Evolutionary conservation across 306 rosid genomes (phyloP), one percentile per base, ranked within the genome.

Genomic region (Vigna radiata): DNA sequence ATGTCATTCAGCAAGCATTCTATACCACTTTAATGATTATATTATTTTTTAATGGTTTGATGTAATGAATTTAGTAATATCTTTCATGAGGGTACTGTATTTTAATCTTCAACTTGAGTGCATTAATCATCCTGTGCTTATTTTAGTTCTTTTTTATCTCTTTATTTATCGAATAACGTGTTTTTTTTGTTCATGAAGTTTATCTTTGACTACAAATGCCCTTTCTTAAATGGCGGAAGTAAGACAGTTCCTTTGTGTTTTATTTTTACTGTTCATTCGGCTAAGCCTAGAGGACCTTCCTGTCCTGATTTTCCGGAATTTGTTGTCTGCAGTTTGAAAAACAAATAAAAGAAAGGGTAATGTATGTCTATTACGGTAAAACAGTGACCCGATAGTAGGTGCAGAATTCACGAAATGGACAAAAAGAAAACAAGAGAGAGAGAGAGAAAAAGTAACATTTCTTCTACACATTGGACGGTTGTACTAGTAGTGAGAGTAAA

Each of bases 261-360:
- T 1, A 53, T 2, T 27, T 19, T 13, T 1, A 9, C 8, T 29
- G 3, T 7, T 18, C 3, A 46, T 8, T 21, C 9, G 44, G 58
- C 4, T 9, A 9, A 59, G 53, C n/a, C 37, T 47, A 67, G 55
- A 5, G 31, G 77, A 62, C 46, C 64, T 67, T 77, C 15, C 36
- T 67, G 21, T 78, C 68, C 80, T 53, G 63, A 68, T 18, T 61
- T 83, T 62, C 5, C 70, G 83, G 81, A 50, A 29, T 64, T 61
- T 68, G 86, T 79, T 68, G 49, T 60, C 17, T 67, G 15, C 27
- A 58, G 7, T 73, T 54, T 50, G 17, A 15, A 58, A 19, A 10
- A 27, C 73, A 27, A 71, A 19, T 36, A 63, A 65, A 76, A 23
- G 65, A 5, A 25, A 59, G 31, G 13, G 31, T 7, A 18, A 19